Base-by-base conservation (phyloP, 805 yeast genomes). In the Nakazawaea molendinolei region DNA sequence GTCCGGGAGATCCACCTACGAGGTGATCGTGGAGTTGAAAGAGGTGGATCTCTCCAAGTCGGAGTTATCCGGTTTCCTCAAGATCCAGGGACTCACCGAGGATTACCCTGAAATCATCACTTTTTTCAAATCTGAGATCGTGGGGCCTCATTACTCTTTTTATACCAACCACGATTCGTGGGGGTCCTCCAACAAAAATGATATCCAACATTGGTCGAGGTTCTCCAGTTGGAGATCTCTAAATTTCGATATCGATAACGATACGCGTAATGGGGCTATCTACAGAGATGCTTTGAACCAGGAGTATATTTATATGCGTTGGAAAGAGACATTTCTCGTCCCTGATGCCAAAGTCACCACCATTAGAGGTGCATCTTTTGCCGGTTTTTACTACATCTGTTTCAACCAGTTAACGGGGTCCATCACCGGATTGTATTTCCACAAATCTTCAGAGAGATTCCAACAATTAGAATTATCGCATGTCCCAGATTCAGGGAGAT, bases 261-360 rank as follows among this genome's bases (percentile, higher is more conserved):
- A 59, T 34, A 35, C 42, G 3, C 50, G 38, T 16, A 55, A 56
- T 37, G 20, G 38, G 9, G 39, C 47, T 12, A 44, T 50, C 8
- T 58, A 60, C 41, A 24, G 49, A 9, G 44, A 46, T 26, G 45
- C 51, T 18, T 33, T 56, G 4, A 45, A 62, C 32, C 60, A 67
- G 43, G 69, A 76, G 40, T 70, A 62, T 48, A 58, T 89, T 5
- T 89, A 77, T 53, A 89, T 89, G 96, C 69, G 96, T 46, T 89
- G 97, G 97, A 89, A 89, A 59, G 97, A 89, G 56, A 74, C 78
- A 49, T 86, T 86, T 51, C 60, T 89, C 42, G 78, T 84, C 7
- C 95, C 95, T 0, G 95, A 86, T 58, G 77, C 86, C 21, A 58
- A 61, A 39, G 61, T 79, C n/a, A 71, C 65, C 41, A 74, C 69